A percentile compares a stretch with the other conserved stretches of the same genome.
These are phyloP conservation scores for Vigna nakashimae DNA, from an alignment of 306 rosid genomes.

Conservation along the genomic window DNA sequence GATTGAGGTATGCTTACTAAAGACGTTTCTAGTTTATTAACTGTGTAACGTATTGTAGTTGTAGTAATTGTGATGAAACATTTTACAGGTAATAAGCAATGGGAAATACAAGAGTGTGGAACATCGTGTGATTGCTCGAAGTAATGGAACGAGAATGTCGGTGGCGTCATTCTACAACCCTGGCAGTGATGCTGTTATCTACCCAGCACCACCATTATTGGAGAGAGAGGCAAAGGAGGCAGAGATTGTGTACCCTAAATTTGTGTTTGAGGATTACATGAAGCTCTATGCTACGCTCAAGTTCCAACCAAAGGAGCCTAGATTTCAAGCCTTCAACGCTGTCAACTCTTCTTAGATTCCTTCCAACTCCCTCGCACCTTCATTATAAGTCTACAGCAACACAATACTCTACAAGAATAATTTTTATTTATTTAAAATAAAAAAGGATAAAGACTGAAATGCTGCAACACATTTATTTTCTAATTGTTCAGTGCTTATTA, in stretches of 20 bases:
- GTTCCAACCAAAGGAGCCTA: not conserved
- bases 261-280: slow-evolving; percentile 8
- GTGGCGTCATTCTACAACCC: slow-evolving; percentile 96
- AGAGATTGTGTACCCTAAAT: not conserved
- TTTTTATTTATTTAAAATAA: no score
- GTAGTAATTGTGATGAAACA: not conserved
- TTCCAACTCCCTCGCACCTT: not conserved
- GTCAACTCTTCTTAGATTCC: not conserved
- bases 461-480: not conserved
- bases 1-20: slow-evolving; percentile 54
- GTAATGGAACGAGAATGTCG: slow-evolving; percentile 81
- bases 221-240: slow-evolving; percentile 71
- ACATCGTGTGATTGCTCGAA: slow-evolving; percentile 86
- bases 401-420: no score
- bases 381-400: no score
- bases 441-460: not conserved
- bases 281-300: not conserved
- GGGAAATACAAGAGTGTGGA: slow-evolving; percentile 92
- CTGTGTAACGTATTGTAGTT: not conserved
- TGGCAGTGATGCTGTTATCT: slow-evolving; percentile 84
- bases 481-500: not conserved
- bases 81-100: slow-evolving; percentile 74
- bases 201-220: slow-evolving; percentile 75
- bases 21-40: not conserved
- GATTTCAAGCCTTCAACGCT: not conserved